Evolutionary conservation across 2,329 filamentous ascomycete genomes (phyloP), one percentile per base, ranked within the genome.

Genomic region (Aureobasidium lini): DNA sequence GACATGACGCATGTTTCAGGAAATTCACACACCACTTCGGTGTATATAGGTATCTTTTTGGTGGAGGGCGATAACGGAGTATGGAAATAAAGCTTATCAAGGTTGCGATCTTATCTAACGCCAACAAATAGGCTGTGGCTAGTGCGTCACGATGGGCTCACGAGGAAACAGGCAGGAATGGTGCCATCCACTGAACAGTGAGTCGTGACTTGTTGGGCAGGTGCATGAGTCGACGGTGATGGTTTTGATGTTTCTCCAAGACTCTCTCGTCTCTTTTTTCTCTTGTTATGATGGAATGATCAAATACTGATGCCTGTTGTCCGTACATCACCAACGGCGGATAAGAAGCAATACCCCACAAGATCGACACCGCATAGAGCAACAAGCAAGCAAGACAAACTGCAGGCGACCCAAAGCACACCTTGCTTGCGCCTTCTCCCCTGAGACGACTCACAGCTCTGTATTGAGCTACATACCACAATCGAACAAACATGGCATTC

Each of bases 401-500:
- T 52, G 47, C 34, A 52, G 36, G 11, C 47, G 32, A 39, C 47
- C 46, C 46, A 48, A 28, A 40, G 36, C 48, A 52, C 36, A 16
- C 48, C 11, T 52, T 40, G 36, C 34, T 52, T 40, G 23, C 36
- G 29, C 37, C 23, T 18, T 34, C 31, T 43, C 50, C 16, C 50
- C 50, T 54, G 39, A 54, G 36, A 16, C 6, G 15, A 10, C 15
- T 15, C 15, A 31, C 31, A 18, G 31, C 28, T 46, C 23, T 34
- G 16, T 46, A 31, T 31, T 57, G 29, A 34, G 39, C 32, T 28
- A 36, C 29, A 37, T 6, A 57, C 29, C 32, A 40, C 23, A 31
- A 37, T 37, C 52, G 6, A 53, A 11, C 28, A 34, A 29, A 46
- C 59, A 71, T 71, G 69, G 69, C 69, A 8, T 69, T 70, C 61